These are phyloP conservation scores for Magnolia kwangsiensis DNA, from an alignment of 164 flowering plant genomes.

Conservation along the genomic window DNA sequence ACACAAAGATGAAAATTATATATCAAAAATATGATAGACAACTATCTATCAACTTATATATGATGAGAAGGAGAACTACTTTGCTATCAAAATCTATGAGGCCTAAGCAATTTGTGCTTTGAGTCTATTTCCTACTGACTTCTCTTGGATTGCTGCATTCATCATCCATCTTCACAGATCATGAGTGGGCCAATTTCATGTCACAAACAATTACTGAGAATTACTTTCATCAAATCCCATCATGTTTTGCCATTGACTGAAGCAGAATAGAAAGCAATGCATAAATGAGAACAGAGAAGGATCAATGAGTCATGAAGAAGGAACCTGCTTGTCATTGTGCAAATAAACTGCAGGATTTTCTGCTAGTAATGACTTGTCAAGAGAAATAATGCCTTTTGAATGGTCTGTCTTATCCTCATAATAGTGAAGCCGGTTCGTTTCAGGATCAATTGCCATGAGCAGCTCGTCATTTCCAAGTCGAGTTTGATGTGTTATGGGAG, in stretches of 20 bases:
- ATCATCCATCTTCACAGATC: not conserved
- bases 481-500: constrained; percentile 65
- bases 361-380: constrained; percentile 62
- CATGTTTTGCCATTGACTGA: not conserved
- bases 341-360: constrained; percentile 57
- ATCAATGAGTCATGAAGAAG: constrained; percentile 1
- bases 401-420: constrained; percentile 74
- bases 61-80: too few species aligned
- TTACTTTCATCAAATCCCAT: not conserved
- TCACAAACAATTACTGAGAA: not conserved
- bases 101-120: not conserved
- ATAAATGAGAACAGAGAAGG: not conserved
- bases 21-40: too few species aligned
- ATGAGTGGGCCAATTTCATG: not conserved
- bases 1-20: too few species aligned
- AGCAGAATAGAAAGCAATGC: not conserved
- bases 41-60: too few species aligned
- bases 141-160: too few species aligned
- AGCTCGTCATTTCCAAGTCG: constrained; percentile 93
- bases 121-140: too few species aligned
- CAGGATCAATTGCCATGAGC: constrained; percentile 81
- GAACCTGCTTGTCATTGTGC: constrained; percentile 87
- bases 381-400: constrained; percentile 51
- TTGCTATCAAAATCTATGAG: not conserved
- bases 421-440: constrained; percentile 72